These are phyloP conservation scores for Botrytis fabae DNA, from an alignment of 2,329 filamentous ascomycete species.

Conservation along the genomic window DNA sequence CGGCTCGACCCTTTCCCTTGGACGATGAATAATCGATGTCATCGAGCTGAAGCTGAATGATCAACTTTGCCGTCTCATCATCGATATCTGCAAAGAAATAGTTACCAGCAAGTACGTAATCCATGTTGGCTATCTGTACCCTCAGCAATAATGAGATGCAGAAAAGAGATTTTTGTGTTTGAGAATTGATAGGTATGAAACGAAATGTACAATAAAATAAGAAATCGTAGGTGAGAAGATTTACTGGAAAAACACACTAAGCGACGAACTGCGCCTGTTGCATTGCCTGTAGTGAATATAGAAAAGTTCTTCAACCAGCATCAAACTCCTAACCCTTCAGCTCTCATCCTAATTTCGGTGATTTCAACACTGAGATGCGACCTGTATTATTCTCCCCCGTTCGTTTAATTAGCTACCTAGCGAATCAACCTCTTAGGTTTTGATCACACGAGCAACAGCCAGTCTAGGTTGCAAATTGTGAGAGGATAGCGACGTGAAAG, in stretches of 20 bases:
- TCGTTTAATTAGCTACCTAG: too few relatives aligned
- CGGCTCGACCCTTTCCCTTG: constrained; percentile 26
- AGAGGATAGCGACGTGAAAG: too few relatives aligned
- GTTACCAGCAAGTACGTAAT: neutral
- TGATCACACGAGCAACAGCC: too few relatives aligned
- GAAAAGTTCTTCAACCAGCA: neutral
- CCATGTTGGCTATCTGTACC: neutral
- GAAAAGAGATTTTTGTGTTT: neutral
- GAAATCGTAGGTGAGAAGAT: neutral
- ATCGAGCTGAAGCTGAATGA: constrained; percentile 35
- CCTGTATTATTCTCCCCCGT: too few relatives aligned
- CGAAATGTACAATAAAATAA: neutral
- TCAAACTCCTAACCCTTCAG: neutral
- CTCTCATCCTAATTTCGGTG: too few relatives aligned
- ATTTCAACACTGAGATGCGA: too few relatives aligned
- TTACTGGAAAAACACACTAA: neutral
- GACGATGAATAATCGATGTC: constrained; percentile 24
- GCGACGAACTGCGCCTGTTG: neutral
- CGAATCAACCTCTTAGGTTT: too few relatives aligned
- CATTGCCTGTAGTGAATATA: neutral
- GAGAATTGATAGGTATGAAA: neutral
- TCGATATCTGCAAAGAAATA: constrained; percentile 23
- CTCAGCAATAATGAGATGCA: neutral
- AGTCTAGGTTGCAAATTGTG: too few relatives aligned
- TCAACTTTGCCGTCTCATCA: constrained; percentile 28